Conservation (phyloP, 208 protist genomes). For the Crithidia fasciculata region DNA sequence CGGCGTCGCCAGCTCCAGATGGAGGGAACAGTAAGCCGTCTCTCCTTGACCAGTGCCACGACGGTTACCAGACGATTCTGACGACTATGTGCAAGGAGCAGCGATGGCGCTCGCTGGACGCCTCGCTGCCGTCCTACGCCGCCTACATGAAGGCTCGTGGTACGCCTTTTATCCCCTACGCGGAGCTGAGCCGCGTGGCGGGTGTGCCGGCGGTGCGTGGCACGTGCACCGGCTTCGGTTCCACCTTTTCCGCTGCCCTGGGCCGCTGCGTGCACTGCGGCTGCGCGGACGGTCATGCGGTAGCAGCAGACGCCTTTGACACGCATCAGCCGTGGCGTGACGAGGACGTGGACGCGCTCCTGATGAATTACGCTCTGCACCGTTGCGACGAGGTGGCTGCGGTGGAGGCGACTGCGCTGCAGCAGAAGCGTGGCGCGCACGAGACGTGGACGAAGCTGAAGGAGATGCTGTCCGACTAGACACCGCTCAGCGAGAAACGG, state of each 20-base stretch:
- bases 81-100: conserved; percentile 64
- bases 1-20: neutral
- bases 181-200: conserved; percentile 56
- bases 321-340: conserved; percentile 52
- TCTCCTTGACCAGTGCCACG: conserved; percentile 75
- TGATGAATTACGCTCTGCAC: conserved; percentile 51
- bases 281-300: conserved; percentile 65
- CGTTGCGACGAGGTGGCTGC: conserved; percentile 76
- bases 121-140: conserved; percentile 31
- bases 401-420: conserved; percentile 54
- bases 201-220: conserved; percentile 76
- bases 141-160: conserved; percentile 20
- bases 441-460: conserved; percentile 45
- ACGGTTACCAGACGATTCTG: conserved; percentile 72
- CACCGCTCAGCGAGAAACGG: neutral
- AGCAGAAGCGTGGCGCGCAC: conserved; percentile 37
- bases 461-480: conserved; percentile 29
- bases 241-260: conserved; percentile 45
- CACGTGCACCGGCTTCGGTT: conserved; percentile 78
- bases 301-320: conserved; percentile 36
- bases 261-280: conserved; percentile 65
- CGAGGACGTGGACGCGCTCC: conserved; percentile 48
- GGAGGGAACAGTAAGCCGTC: conserved; percentile 19
- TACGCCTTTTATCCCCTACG: conserved; percentile 47
- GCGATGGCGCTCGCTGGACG: conserved; percentile 46